phyloP scores from a whole-genome alignment of 805 yeast species.

The Saccharomyces eubayanus region DNA sequence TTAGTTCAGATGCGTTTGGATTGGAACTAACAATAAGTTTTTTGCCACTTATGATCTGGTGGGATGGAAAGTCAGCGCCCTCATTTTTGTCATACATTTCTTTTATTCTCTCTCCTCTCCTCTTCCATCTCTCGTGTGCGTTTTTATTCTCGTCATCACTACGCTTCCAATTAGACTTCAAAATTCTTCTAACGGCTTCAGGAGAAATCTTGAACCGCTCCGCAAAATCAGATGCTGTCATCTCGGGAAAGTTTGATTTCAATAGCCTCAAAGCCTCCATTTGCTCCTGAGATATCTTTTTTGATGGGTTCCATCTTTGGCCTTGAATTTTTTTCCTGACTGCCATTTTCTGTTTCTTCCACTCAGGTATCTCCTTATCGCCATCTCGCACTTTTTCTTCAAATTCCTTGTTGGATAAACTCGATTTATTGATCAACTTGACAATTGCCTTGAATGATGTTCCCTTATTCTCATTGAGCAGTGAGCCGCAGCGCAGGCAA shows the following conservation, averaged over 20 bases:
- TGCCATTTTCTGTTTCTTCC: slow-evolving; percentile 65
- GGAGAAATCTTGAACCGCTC: slow-evolving; percentile 64
- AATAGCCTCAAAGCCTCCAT: slow-evolving; percentile 57
- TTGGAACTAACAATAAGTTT: not conserved
- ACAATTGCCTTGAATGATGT: slow-evolving; percentile 15
- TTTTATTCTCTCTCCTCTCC: slow-evolving; percentile 37
- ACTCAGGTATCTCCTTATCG: slow-evolving; percentile 41
- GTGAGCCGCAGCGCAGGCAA: slow-evolving; percentile 2
- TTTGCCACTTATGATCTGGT: not conserved
- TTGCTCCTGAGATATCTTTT: slow-evolving; percentile 56
- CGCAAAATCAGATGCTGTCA: slow-evolving; percentile 52
- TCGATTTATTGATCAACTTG: slow-evolving; percentile 12
- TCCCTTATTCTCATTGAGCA: slow-evolving; percentile 2
- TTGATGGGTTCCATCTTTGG: slow-evolving; percentile 57
- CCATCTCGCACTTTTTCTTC: slow-evolving; percentile 11
- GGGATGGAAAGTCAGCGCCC: not conserved
- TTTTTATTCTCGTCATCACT: slow-evolving; percentile 41
- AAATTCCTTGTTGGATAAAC: slow-evolving; percentile 5
- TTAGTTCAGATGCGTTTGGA: not conserved
- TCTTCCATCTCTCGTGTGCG: slow-evolving; percentile 44
- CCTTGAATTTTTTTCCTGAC: slow-evolving; percentile 52
- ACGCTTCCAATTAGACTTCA: slow-evolving; percentile 73
- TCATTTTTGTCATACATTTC: slow-evolving; percentile 10
- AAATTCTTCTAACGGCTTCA: slow-evolving; percentile 71
- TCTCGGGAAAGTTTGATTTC: slow-evolving; percentile 49